These are phyloP conservation scores for Tylopilus rubrobrunneus DNA, from an alignment of 768 basidiomycete genomes.

Conservation along the genomic window DNA sequence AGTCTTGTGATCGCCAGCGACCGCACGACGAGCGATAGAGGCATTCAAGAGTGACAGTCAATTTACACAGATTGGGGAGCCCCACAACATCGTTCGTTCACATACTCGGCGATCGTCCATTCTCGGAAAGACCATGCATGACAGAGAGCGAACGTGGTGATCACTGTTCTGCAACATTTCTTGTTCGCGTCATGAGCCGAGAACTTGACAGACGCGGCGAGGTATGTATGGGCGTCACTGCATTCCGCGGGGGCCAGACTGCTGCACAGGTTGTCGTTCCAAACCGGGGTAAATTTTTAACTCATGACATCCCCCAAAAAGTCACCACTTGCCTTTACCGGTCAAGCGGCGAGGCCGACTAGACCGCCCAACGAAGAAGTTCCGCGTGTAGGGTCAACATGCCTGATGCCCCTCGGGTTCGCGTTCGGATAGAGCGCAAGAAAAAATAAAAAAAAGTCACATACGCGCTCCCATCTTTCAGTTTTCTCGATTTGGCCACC, in stretches of 20 bases:
- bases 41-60: constrained; percentile 3
- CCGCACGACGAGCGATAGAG: neutral
- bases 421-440: constrained; percentile 15
- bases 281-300: neutral
- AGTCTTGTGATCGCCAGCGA: constrained; percentile 1
- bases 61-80: constrained; percentile 4
- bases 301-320: neutral
- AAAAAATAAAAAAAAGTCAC: neutral
- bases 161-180: neutral
- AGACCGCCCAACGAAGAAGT: neutral
- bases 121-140: neutral
- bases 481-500: constrained; percentile 16
- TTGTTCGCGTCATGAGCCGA: neutral
- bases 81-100: neutral
- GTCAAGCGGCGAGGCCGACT: constrained; percentile 2
- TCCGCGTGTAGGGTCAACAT: constrained; percentile 3
- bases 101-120: constrained; percentile 8
- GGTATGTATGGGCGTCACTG: neutral
- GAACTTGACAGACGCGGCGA: neutral
- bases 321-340: constrained; percentile 14
- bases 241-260: neutral
- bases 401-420: neutral
- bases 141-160: constrained; percentile 1
- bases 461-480: constrained; percentile 9
- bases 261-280: neutral